Conservation (phyloP, 129 eudicot species). For the Logfia minima region DNA sequence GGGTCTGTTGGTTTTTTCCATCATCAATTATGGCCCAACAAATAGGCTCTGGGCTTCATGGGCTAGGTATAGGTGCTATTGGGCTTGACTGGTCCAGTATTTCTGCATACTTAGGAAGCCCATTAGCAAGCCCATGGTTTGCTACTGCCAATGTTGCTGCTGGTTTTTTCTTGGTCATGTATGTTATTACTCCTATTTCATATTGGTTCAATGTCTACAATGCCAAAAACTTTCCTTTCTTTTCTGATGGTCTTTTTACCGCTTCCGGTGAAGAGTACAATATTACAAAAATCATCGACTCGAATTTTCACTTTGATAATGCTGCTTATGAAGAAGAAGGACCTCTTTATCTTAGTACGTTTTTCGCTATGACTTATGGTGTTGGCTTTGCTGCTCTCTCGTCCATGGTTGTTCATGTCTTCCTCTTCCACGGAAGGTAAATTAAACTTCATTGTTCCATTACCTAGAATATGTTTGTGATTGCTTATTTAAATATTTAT, state of each 20-base stretch:
- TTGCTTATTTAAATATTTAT: not conserved
- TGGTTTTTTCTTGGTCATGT: conserved; percentile 85
- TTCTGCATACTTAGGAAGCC: conserved; percentile 89
- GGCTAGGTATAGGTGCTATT: conserved; percentile 77
- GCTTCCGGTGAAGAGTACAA: conserved; percentile 66
- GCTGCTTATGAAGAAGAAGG: conserved; percentile 75
- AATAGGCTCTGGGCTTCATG: conserved; percentile 82
- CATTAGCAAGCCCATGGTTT: conserved; percentile 97
- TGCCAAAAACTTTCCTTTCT: conserved; percentile 83
- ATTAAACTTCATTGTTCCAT: not conserved
- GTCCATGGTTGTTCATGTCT: conserved; percentile 79
- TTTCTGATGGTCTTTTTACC: conserved; percentile 64
- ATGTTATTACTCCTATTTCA: conserved; percentile 74
- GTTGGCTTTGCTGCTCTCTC: conserved; percentile 93
- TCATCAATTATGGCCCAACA: conserved; percentile 81
- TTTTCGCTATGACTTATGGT: conserved; percentile 95
- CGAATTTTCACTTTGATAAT: conserved; percentile 66
- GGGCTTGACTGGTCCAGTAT: conserved; percentile 91
- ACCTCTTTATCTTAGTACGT: conserved; percentile 80
- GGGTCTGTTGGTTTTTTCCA: conserved; percentile 96
- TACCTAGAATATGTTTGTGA: not conserved
- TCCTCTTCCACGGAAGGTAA: conserved; percentile 94
- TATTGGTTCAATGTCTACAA: conserved; percentile 81
- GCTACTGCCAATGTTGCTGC: conserved; percentile 96
- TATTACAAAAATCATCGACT: conserved; percentile 70